These are phyloP conservation scores for Sapria himalayana DNA, from an alignment of 345 rosid species.

Conservation along the genomic window DNA sequence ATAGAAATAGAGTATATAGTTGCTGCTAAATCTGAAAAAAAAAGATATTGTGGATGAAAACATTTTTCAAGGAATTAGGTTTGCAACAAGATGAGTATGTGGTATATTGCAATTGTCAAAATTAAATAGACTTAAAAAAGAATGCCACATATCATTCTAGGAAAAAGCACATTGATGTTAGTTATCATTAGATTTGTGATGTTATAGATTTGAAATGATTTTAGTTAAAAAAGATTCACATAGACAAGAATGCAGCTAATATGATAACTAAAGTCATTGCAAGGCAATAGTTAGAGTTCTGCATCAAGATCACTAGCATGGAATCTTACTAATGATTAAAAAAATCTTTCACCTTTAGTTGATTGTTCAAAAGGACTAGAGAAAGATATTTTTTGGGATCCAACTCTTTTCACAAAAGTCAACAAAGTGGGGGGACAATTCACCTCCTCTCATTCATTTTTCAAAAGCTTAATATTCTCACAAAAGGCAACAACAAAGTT, in stretches of 20 bases:
- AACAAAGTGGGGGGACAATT: no score
- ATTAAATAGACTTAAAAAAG: not conserved
- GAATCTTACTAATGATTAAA: no score
- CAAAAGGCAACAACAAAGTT: no score
- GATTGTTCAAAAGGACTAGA: no score
- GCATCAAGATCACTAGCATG: not conserved
- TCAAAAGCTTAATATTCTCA: no score
- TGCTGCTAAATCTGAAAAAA: not conserved
- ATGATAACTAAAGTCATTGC: slow-evolving; percentile 3
- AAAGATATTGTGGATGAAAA: not conserved
- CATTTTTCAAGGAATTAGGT: slow-evolving; percentile 1
- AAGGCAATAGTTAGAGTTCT: not conserved
- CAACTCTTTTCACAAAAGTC: no score
- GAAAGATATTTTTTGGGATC: no score
- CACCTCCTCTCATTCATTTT: no score
- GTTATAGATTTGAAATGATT: not conserved
- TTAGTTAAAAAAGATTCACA: slow-evolving; percentile 2
- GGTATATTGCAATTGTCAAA: slow-evolving; percentile 1
- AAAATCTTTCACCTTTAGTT: no score
- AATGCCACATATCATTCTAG: slow-evolving; percentile 2
- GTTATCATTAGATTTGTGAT: slow-evolving; percentile 4
- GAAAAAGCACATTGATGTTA: slow-evolving; percentile 6
- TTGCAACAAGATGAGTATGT: slow-evolving; percentile 1
- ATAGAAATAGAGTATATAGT: not conserved
- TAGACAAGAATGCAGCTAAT: not conserved